Evolutionary conservation across 352 stramenopile genomes (phyloP), one percentile per base, ranked within the genome.

Genomic region (Pythium sukuiense): DNA sequence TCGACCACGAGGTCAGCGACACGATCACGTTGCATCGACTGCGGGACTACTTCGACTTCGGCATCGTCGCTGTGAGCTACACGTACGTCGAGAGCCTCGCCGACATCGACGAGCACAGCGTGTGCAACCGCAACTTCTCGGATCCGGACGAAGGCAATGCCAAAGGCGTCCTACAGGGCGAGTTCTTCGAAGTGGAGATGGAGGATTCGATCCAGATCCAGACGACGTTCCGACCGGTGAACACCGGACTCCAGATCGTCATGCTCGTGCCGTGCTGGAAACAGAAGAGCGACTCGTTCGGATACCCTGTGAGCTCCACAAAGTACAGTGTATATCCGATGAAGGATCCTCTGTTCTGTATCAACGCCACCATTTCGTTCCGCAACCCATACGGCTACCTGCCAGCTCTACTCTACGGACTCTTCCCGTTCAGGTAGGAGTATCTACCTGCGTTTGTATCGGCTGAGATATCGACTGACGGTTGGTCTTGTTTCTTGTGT

Each of bases 321-420:
- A 64, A 90, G 50, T 91, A 85, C 50, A 74, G 74, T n/a, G 69
- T 74, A 29, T 92, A 94, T 70, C 83, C 82, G 12, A 91, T 92
- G 81, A 65, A 73, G 39, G 81, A 92, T n/a, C 75, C 87, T 27
- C 62, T 93, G 63, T 70, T 93, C 33, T 70, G 69, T 64, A 70
- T 94, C 37, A 72, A 93, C 52, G 85, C 76, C 8, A 66, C 65
- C 11, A 79, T 94, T 45, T 70, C 79, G 12, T 96, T 96, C 59
- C 64, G 68, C 12, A 96, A 96, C 61, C 77, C 85, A 24, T 94
- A 95, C 57, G 88, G 88, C 12, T 96, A 90, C 63, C 55, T 96
- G 2, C 88, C 88, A 2, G 86, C 80, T 20, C 65, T 95, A 37
- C 74, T 95, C 32, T 94, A 84, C 37, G 88, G 87, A 18, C 75